Evolutionary conservation across 2,329 filamentous ascomycete genomes (phyloP).

Genomic region (Cordyceps farinosa): DNA sequence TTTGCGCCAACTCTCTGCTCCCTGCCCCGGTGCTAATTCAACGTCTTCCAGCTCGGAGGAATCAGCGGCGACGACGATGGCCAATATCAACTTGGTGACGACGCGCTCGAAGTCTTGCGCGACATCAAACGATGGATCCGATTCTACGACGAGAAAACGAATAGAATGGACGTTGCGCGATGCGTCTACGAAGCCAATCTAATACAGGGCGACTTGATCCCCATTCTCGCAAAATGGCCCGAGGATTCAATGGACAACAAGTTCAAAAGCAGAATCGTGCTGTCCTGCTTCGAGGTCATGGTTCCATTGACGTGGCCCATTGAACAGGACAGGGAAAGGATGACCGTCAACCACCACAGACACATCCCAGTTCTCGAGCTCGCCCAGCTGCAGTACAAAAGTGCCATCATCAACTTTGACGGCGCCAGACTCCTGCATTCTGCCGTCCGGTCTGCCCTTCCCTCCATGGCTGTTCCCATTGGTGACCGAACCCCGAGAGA

Average conservation of each 20-base stretch:
- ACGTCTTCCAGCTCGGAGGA: constrained; percentile 67
- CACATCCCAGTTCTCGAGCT: constrained; percentile 88
- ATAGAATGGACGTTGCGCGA: constrained; percentile 90
- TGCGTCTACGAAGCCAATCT: constrained; percentile 90
- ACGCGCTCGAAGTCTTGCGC: constrained; percentile 84
- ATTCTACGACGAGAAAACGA: constrained; percentile 88
- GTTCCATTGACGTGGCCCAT: constrained; percentile 93
- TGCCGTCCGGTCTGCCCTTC: constrained; percentile 74
- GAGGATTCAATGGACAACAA: constrained; percentile 69
- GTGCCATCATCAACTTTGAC: constrained; percentile 80
- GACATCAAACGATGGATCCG: constrained; percentile 95
- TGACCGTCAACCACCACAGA: constrained; percentile 89
- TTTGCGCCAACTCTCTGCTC: constrained; percentile 24
- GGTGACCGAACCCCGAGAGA: constrained; percentile 75
- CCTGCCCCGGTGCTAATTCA: constrained; percentile 19
- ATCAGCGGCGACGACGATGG: constrained; percentile 75
- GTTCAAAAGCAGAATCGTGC: constrained; percentile 71
- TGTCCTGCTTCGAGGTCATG: constrained; percentile 86
- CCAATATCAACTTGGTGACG: constrained; percentile 85
- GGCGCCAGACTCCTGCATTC: constrained; percentile 73
- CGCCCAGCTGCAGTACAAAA: constrained; percentile 86
- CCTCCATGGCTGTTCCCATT: constrained; percentile 76
- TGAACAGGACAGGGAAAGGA: constrained; percentile 71
- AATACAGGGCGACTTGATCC: constrained; percentile 83
- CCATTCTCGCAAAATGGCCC: constrained; percentile 81